Conservation (phyloP, 2,329 filamentous ascomycete species). For the Hypoxylon sp. region DNA sequence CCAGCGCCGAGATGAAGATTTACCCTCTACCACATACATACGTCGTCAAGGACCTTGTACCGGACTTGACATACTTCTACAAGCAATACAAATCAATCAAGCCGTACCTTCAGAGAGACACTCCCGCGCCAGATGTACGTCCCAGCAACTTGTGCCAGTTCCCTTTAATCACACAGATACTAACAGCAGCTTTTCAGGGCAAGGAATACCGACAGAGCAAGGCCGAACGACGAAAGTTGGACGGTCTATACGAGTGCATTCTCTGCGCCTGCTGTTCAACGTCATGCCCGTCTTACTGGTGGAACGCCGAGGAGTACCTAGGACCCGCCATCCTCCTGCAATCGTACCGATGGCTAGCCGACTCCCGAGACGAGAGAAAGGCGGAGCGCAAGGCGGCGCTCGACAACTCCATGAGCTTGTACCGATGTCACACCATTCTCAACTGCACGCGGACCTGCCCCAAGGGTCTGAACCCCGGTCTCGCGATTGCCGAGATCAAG, state of each 20-base stretch:
- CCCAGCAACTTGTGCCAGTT: slow-evolving; percentile 1
- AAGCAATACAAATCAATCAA: slow-evolving; percentile 99
- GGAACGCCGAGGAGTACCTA: slow-evolving; percentile 99
- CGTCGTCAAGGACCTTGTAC: slow-evolving; percentile 98
- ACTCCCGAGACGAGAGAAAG: slow-evolving; percentile 91
- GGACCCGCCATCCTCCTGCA: slow-evolving; percentile 96
- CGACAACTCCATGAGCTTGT: slow-evolving; percentile 99
- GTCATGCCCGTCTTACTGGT: slow-evolving; percentile 99
- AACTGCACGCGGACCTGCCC: slow-evolving; percentile 98
- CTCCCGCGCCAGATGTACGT: slow-evolving; percentile 82
- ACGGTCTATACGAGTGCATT: slow-evolving; percentile 99
- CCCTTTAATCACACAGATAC: too few relatives aligned
- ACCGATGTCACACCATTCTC: slow-evolving; percentile 98
- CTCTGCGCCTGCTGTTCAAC: slow-evolving; percentile 99
- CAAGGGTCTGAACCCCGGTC: slow-evolving; percentile 95
- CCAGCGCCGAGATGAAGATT: slow-evolving; percentile 83
- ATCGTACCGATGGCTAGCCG: slow-evolving; percentile 96
- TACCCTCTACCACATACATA: slow-evolving; percentile 99
- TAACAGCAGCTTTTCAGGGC: slow-evolving; percentile 63
- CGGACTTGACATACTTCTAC: slow-evolving; percentile 98
- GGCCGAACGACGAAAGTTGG: slow-evolving; percentile 93
- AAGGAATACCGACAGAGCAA: slow-evolving; percentile 91
- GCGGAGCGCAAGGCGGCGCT: slow-evolving; percentile 87
- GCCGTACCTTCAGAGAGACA: slow-evolving; percentile 94
- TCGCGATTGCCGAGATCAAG: slow-evolving; percentile 98